These are phyloP conservation scores for Leucosporidium creatinivorum DNA, from an alignment of 768 basidiomycete species.

Conservation along the genomic window DNA sequence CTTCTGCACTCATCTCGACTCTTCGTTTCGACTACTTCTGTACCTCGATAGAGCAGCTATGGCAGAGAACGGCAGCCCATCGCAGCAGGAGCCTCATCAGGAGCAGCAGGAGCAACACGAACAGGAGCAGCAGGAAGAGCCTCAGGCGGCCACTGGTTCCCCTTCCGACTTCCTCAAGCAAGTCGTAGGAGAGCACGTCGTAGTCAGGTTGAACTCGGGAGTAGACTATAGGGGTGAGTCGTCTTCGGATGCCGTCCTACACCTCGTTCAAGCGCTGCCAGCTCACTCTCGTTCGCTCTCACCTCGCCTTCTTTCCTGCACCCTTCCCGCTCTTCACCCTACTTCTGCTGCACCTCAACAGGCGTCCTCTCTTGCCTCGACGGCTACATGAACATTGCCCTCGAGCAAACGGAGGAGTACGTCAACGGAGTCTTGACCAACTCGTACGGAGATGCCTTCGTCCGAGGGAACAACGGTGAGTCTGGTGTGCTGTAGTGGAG, in stretches of 20 bases:
- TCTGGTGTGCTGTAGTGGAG: too few relatives aligned
- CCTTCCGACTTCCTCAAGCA: conserved; percentile 46
- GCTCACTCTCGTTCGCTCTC: not conserved
- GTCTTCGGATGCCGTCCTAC: not conserved
- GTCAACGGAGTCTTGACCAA: conserved; percentile 78
- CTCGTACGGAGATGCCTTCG: conserved; percentile 87
- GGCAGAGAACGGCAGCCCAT: not conserved
- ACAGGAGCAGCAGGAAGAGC: not conserved
- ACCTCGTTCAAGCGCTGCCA: not conserved
- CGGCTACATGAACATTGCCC: conserved; percentile 98
- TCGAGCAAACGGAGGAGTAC: conserved; percentile 95
- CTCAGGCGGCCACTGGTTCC: conserved; percentile 8
- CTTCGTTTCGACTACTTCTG: too few relatives aligned
- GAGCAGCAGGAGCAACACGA: not conserved
- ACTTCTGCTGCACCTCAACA: not conserved
- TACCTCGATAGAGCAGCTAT: too few relatives aligned
- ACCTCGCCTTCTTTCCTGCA: not conserved
- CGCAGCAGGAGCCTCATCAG: not conserved
- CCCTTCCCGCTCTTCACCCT: too few relatives aligned
- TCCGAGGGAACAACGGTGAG: conserved; percentile 84
- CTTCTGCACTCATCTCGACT: too few relatives aligned
- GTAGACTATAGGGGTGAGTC: conserved; percentile 81
- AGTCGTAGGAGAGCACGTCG: conserved; percentile 91
- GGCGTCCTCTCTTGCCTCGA: conserved; percentile 90
- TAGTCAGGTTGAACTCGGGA: conserved; percentile 82